Percentiles rank a stretch among this genome's conserved stretches.
These are phyloP conservation scores for Morella rubra DNA, from an alignment of 306 rosid species.

Conservation along the genomic window DNA sequence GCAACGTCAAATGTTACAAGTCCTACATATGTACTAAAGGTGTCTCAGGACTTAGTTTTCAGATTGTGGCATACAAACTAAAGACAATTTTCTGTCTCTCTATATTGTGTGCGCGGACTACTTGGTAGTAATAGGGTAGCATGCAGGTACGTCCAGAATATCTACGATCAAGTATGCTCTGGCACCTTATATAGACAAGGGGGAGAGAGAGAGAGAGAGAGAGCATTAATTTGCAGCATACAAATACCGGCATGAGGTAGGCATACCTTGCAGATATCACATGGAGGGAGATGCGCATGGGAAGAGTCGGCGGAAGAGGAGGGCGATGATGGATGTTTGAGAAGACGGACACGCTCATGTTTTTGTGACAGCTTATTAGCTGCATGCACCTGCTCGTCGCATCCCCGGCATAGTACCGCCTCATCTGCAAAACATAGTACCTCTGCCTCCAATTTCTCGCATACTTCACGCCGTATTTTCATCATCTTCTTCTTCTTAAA, in stretches of 20 bases:
- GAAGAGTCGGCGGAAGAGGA: constrained; percentile 8
- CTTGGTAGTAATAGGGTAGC: too few relatives aligned
- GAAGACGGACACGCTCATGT: constrained; percentile 11
- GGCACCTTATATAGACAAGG: too few relatives aligned
- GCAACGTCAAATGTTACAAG: too few relatives aligned
- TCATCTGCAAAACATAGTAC: constrained; percentile 23
- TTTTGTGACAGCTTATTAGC: constrained; percentile 18
- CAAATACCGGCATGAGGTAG: neutral
- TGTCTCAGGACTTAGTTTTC: too few relatives aligned
- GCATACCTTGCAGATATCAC: constrained; percentile 12
- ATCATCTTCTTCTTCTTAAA: neutral
- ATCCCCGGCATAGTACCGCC: constrained; percentile 14
- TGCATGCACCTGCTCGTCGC: constrained; percentile 12
- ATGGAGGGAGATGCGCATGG: neutral
- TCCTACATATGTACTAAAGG: too few relatives aligned
- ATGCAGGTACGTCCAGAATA: too few relatives aligned
- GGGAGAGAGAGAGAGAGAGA: neutral
- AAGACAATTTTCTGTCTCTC: too few relatives aligned
- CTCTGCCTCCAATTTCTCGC: constrained; percentile 17
- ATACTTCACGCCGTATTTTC: constrained; percentile 10
- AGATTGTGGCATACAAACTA: too few relatives aligned
- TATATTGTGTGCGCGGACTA: too few relatives aligned
- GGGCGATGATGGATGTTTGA: neutral
- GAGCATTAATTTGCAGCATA: neutral
- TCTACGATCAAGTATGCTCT: too few relatives aligned